Evolutionary conservation across 495 filamentous ascomycete genomes (phyloP).

Genomic region (Penicillium turbatum): DNA sequence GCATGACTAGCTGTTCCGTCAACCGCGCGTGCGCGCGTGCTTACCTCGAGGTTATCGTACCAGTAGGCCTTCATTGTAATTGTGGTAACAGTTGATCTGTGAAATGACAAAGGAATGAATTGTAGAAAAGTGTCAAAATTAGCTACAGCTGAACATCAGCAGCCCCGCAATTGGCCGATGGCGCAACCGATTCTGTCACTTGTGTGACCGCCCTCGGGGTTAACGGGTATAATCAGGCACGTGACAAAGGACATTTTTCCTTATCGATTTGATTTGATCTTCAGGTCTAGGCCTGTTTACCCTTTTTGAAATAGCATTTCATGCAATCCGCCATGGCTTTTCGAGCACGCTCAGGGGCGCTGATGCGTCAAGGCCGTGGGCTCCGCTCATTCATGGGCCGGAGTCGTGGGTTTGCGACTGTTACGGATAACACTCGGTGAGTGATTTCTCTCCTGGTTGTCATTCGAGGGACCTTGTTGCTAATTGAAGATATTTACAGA

Average conservation of each 20-base stretch:
- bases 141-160: constrained; percentile 39
- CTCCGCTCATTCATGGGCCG: constrained; percentile 20
- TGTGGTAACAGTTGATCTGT: background rate
- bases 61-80: constrained; percentile 73
- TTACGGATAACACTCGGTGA: constrained; percentile 43
- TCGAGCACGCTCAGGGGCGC: constrained; percentile 27
- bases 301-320: background rate
- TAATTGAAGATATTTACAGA: constrained; percentile 38
- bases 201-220: constrained; percentile 22
- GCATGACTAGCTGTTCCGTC: background rate
- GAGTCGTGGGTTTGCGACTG: constrained; percentile 43
- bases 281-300: background rate
- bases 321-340: constrained; percentile 35
- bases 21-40: constrained; percentile 23
- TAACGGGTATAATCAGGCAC: constrained; percentile 19
- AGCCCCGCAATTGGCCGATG: constrained; percentile 40
- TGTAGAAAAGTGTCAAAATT: background rate
- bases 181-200: constrained; percentile 31
- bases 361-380: constrained; percentile 32
- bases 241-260: constrained; percentile 22
- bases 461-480: background rate
- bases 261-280: constrained; percentile 11
- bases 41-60: constrained; percentile 74
- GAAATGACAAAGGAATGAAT: constrained; percentile 1
- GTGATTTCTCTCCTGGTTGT: constrained; percentile 7